Conservation (phyloP, 345 rosid genomes). For the Limnanthes douglasii region DNA sequence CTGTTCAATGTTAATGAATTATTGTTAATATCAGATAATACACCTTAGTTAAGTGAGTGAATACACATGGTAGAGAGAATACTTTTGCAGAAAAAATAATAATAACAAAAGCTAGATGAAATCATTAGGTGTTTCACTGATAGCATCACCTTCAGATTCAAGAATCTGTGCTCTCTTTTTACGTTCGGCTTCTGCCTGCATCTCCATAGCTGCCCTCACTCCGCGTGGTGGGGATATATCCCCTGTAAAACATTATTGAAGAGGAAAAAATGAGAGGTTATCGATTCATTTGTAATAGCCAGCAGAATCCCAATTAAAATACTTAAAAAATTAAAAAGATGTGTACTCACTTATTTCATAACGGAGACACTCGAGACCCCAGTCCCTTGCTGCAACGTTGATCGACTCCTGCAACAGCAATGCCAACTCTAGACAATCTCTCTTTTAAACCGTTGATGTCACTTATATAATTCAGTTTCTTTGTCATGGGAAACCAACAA, state of each 20-base stretch:
- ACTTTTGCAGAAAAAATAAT: neutral
- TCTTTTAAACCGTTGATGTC: no score
- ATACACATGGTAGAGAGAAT: no score
- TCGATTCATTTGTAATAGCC: slow-evolving; percentile 1
- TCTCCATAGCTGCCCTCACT: slow-evolving; percentile 92
- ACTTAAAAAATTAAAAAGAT: neutral
- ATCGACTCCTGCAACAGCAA: slow-evolving; percentile 53
- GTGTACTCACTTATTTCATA: slow-evolving; percentile 94
- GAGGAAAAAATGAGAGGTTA: neutral
- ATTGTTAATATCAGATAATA: neutral
- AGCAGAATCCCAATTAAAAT: neutral
- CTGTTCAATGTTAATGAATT: slow-evolving; percentile 4
- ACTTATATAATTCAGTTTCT: no score
- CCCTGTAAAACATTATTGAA: slow-evolving; percentile 33
- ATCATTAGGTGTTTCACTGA: no score
- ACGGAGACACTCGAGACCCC: slow-evolving; percentile 94
- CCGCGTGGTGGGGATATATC: slow-evolving; percentile 94
- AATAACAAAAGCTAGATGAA: no score
- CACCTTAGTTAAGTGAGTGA: neutral
- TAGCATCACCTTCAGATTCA: slow-evolving; percentile 54
- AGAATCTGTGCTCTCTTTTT: slow-evolving; percentile 87
- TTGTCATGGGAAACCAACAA: no score
- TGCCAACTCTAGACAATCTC: slow-evolving; percentile 4
- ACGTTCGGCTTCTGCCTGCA: slow-evolving; percentile 99
- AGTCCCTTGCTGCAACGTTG: slow-evolving; percentile 78